These are phyloP conservation scores for Colletotrichum sidae DNA, from an alignment of 2,329 filamentous ascomycete genomes.

Conservation along the genomic window DNA sequence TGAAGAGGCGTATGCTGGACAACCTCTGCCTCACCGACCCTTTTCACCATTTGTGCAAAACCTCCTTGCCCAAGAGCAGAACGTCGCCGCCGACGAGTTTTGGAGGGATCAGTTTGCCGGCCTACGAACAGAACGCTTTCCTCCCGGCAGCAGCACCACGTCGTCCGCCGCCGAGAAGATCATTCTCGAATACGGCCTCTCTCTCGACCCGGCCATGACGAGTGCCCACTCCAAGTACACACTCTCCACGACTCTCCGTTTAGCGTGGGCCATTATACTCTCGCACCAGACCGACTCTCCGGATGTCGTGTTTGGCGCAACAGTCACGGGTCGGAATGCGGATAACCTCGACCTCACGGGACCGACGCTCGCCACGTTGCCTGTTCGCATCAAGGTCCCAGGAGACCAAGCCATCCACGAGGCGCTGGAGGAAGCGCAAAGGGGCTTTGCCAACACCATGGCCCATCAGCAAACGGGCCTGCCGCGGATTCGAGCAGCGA, in stretches of 20 bases:
- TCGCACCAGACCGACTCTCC: slow-evolving; percentile 35
- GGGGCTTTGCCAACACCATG: slow-evolving; percentile 38
- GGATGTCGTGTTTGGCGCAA: slow-evolving; percentile 42
- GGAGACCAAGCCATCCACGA: neutral
- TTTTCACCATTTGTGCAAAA: too few relatives aligned
- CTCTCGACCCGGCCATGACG: neutral
- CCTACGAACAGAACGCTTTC: too few relatives aligned
- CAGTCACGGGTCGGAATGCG: slow-evolving; percentile 41
- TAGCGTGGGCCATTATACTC: slow-evolving; percentile 42
- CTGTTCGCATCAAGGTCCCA: slow-evolving; percentile 38
- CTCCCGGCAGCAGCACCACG: too few relatives aligned
- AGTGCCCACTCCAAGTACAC: neutral
- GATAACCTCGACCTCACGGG: slow-evolving; percentile 40
- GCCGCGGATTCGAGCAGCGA: slow-evolving; percentile 31
- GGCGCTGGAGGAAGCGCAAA: slow-evolving; percentile 35
- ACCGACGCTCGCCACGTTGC: slow-evolving; percentile 41
- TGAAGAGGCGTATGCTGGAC: too few relatives aligned
- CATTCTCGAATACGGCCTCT: too few relatives aligned
- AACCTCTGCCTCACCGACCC: too few relatives aligned
- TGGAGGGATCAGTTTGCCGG: too few relatives aligned
- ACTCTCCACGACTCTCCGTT: slow-evolving; percentile 40
- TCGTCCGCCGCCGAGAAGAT: too few relatives aligned
- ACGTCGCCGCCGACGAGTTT: too few relatives aligned
- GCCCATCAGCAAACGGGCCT: slow-evolving; percentile 41
- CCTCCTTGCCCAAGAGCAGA: too few relatives aligned